A percentile compares a stretch with the other conserved stretches of the same genome.
These are phyloP conservation scores for Candida qinlingensis DNA, from an alignment of 805 yeast genomes.

Conservation along the genomic window DNA sequence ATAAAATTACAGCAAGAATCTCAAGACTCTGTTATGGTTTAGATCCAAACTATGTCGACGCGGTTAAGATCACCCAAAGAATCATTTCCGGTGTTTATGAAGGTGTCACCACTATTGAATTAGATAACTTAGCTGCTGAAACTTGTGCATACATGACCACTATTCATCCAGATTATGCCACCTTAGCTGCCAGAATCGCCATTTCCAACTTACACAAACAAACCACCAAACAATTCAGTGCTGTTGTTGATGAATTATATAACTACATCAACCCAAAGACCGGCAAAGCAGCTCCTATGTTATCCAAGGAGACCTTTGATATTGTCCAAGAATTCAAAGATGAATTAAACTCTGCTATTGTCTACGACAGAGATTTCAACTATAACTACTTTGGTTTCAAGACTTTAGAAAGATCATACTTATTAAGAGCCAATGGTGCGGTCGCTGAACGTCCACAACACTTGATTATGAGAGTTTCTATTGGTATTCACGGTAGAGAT, in stretches of 20 bases:
- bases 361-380: slow-evolving; percentile 69
- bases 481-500: slow-evolving; percentile 80
- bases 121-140: slow-evolving; percentile 85
- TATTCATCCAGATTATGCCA: slow-evolving; percentile 95
- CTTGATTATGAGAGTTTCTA: slow-evolving; percentile 82
- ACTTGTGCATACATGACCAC: slow-evolving; percentile 98
- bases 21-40: slow-evolving; percentile 92
- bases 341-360: slow-evolving; percentile 68
- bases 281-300: slow-evolving; percentile 49
- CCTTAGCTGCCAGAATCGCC: slow-evolving; percentile 92
- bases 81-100: slow-evolving; percentile 95
- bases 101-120: slow-evolving; percentile 91
- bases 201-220: slow-evolving; percentile 92
- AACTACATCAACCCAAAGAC: slow-evolving; percentile 79
- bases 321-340: slow-evolving; percentile 61
- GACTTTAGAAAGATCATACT: slow-evolving; percentile 85
- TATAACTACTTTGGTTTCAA: slow-evolving; percentile 86
- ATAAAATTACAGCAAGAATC: slow-evolving; percentile 92
- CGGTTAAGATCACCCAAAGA: slow-evolving; percentile 92
- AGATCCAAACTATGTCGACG: slow-evolving; percentile 87
- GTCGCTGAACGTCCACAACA: slow-evolving; percentile 93
- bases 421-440: slow-evolving; percentile 56
- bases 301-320: slow-evolving; percentile 60
- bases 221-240: slow-evolving; percentile 81
- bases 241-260: slow-evolving; percentile 68